Base-by-base conservation (phyloP, 192 early-diverging fungal species). In the Backusella psychrophila region DNA sequence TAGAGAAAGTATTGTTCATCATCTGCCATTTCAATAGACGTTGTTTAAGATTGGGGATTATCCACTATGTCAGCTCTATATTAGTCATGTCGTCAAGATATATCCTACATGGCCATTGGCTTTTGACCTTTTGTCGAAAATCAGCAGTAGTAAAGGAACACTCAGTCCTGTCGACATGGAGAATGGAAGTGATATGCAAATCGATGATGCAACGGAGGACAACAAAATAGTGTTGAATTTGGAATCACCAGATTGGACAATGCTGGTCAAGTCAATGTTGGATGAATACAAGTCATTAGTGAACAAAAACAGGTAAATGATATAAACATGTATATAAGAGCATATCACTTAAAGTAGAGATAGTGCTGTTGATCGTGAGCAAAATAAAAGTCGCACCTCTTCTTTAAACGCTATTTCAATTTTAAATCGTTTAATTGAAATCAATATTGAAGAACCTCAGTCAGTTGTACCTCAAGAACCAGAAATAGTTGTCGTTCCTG, bases 11-110 rank as follows among this genome's bases (percentile, higher is more conserved):
- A 17, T 39, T 65, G 14, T 49, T 34, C 1, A 34, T 21, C 8
- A 9, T 33, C 33, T 33, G 2, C 33, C 33, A 33, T 9, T 19
- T 29, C 3, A 38, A 21, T 75, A 87, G 84, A 80, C 84, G 34
- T 56, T 87, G 11, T 83, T 78, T 44, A 71, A 83, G 12, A 85
- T 87, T 42, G 85, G 85, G 3, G 86, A 87, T 26, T 82, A 69
- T 67, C 52, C 65, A 14, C 66, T 81, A 11, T 87, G 86, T 35
- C 75, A 84, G 8, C 73, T 80, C 0, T 83, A 84, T 35, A 36
- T 85, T 31, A 46, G 75, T 38, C 75, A 74, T 3, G 44, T 85
- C 4, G 56, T 21, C n/a, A 11, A 29, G n/a, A 12, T 63, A 11
- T 14, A 29, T 63, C 56, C 56, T 29, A 4, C 11, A 0, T 63